phyloP scores from a whole-genome alignment of 139 green algal genomes.

The Zygnema circumcarinatum region DNA sequence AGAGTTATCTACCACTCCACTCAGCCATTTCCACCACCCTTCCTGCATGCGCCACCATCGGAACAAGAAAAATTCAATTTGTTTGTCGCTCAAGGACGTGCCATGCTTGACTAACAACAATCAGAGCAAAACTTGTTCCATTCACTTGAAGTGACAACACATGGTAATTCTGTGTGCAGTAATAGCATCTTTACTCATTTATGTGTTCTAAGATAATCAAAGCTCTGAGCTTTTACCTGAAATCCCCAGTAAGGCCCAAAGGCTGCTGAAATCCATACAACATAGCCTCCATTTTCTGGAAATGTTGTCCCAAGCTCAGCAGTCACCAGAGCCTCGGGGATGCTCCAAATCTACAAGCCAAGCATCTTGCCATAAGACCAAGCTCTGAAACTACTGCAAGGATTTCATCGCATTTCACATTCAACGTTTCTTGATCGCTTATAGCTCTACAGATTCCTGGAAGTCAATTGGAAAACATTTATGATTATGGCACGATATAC shows the following conservation, averaged over 20 bases:
- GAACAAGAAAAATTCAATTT: neutral
- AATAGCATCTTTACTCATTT: no score
- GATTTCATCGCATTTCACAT: no score
- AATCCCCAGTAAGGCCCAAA: constrained; percentile 98
- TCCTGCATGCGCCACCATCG: constrained; percentile 75
- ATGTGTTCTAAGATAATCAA: no score
- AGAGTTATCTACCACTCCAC: constrained; percentile 91
- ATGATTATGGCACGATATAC: no score
- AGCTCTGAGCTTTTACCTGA: constrained; percentile 69
- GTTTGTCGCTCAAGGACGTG: neutral
- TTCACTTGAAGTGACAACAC: no score
- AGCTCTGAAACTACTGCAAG: no score
- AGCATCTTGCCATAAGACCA: no score
- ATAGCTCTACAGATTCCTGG: no score
- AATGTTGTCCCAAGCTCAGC: constrained; percentile 92
- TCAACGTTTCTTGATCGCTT: no score
- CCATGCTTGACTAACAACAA: neutral
- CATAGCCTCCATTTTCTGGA: constrained; percentile 93
- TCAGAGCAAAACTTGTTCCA: neutral
- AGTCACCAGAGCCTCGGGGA: constrained; percentile 92
- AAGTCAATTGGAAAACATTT: no score
- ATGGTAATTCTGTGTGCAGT: no score
- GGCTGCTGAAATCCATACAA: constrained; percentile 94
- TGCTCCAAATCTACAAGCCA: constrained; percentile 84
- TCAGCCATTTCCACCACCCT: constrained; percentile 90